Evolutionary conservation across 192 early-diverging fungal genomes (phyloP).

Genomic region (Rhizophagus prolifer): DNA sequence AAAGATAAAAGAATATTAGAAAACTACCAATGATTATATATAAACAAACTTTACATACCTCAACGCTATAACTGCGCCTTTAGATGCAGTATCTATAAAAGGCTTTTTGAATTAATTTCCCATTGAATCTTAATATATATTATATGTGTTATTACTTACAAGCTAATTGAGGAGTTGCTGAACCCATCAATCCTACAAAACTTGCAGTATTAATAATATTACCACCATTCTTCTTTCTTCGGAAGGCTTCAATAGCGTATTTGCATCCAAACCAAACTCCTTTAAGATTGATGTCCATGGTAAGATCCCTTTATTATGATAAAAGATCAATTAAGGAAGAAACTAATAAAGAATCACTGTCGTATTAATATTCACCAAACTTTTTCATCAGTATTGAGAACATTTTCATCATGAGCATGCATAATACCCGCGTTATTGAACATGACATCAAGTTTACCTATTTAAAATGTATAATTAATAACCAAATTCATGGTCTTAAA

Average conservation of each 20-base stretch:
- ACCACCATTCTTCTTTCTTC: conserved; percentile 54
- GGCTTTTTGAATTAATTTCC: not conserved
- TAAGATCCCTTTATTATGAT: conserved; percentile 51
- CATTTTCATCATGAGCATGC: conserved; percentile 77
- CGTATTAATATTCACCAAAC: conserved; percentile 66
- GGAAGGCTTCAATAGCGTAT: conserved; percentile 74
- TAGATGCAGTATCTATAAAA: conserved; percentile 74
- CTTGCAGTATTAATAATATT: conserved; percentile 85
- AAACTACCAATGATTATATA: not conserved
- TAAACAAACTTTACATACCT: conserved; percentile 50
- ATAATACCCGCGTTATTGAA: conserved; percentile 92
- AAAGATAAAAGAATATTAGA: not conserved
- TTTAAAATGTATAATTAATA: not conserved
- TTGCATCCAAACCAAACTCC: conserved; percentile 89
- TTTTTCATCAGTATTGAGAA: conserved; percentile 68
- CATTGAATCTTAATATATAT: not conserved
- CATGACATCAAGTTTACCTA: conserved; percentile 75
- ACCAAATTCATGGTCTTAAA: not conserved
- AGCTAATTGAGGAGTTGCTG: conserved; percentile 82
- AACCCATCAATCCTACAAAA: conserved; percentile 75
- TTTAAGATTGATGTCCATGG: conserved; percentile 84
- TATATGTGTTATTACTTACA: conserved; percentile 47
- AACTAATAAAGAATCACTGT: not conserved
- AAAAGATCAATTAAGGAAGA: not conserved
- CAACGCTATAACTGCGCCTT: conserved; percentile 83